Conservation (phyloP, 2,329 filamentous ascomycete genomes). For the Pseudophaeomoniella oleicola region DNA sequence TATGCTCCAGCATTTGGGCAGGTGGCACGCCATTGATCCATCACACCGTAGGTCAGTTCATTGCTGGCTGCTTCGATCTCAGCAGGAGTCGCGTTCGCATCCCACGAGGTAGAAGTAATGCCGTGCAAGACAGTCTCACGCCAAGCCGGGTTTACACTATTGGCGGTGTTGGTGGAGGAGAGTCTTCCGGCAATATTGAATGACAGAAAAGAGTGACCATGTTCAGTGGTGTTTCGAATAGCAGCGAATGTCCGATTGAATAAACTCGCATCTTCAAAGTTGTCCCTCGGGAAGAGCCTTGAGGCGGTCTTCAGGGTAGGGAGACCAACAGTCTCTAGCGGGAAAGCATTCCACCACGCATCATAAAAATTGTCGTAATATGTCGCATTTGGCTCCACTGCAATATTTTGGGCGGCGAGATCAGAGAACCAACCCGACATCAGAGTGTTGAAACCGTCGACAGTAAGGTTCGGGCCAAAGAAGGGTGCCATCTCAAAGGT, state of each 20-base stretch:
- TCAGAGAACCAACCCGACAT: background rate
- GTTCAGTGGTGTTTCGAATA: background rate
- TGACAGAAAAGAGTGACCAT: background rate
- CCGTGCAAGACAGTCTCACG: constrained; percentile 9
- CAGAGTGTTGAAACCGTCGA: background rate
- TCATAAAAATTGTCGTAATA: background rate
- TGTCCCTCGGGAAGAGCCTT: background rate
- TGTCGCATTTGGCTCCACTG: background rate
- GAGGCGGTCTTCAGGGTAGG: background rate
- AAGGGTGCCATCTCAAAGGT: background rate
- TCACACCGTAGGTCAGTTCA: constrained; percentile 7
- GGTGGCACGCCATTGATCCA: background rate
- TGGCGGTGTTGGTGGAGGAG: constrained; percentile 6
- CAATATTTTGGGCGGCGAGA: background rate
- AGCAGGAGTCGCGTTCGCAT: constrained; percentile 2
- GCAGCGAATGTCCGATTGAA: background rate
- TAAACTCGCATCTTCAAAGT: background rate
- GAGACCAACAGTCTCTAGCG: background rate
- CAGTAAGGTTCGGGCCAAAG: background rate
- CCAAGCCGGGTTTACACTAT: constrained; percentile 18
- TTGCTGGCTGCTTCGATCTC: constrained; percentile 4
- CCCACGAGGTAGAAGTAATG: constrained; percentile 8
- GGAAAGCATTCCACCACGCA: background rate
- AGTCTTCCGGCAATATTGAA: background rate
- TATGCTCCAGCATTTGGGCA: constrained; percentile 14